Evolutionary conservation across 805 yeast species (phyloP), one percentile per base, ranked within the genome.

Genomic region (Scheffersomyces lignosus): DNA sequence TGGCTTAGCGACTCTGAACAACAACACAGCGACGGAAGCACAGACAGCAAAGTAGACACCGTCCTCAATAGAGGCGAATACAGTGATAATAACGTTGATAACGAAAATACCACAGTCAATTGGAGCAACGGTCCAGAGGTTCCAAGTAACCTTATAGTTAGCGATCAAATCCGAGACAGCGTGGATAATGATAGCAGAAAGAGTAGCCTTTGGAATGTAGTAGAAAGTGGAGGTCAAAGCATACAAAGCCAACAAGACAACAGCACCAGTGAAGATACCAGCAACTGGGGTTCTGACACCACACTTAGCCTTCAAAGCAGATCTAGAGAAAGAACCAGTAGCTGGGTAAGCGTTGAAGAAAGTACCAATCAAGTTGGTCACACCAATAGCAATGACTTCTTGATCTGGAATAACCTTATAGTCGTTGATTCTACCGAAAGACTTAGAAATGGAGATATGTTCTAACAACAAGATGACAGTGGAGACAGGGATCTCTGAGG

Each of bases 251-350:
- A 90, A 68, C 44, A 90, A 65, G 17, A 90, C 97, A 63, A 91
- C 89, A 30, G 77, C 78, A 57, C 96, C 97, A 9, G 96, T 86
- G 62, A 81, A 85, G 28, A 88, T 73, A 66, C 96, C 96, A 30
- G 96, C 95, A 43, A 90, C 69, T 24, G 97, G 97, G 15, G 97
- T 90, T 56, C 89, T 78, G 31, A 90, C 97, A 58, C 96, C 95
- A 75, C 96, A 90, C 65, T 90, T 90, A 34, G 95, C 83, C 66
- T 91, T 90, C 52, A 90, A 74, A 5, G 97, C 97, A 30, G 96
- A 85, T 70, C 97, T 82, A 14, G 95, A 86, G 62, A 90, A 90
- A 1, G 97, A 90, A 31, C 97, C 97, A 4, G 97, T 90, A 5
- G 96, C 89, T 6, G 97, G 97, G 60, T 90, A 90, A 5, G 97